Base-by-base conservation (phyloP, 2,329 filamentous ascomycete species). In the Blastomyces gilchristii region DNA sequence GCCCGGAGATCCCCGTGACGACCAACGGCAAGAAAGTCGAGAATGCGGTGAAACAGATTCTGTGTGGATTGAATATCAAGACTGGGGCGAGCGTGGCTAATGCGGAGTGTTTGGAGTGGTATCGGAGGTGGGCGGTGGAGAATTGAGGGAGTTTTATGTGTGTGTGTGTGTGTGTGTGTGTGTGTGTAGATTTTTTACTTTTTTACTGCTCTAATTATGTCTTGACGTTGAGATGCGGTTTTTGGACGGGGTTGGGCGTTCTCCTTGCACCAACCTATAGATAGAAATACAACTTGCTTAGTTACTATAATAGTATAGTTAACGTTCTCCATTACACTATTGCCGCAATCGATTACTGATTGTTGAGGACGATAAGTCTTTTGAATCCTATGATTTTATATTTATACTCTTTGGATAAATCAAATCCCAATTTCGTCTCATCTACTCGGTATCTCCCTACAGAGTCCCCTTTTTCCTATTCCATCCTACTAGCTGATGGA, bases 1-100 rank as follows among this genome's bases (percentile, higher is more conserved):
- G 89, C 66, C 86, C 87, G 0, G 91, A 93, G 47, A 94, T 99
- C 22, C 94, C 93, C 0, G 87, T 92, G 68, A 97, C 94, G 18
- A 87, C 87, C 2, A 99, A 99, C 71, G 93, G 93, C 61, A 99
- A 99, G 80, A 99, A 97, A 86, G 90, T 99, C 64, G 93, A 99
- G 75, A 91, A 95, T 58, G 90, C 91, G 0, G 93, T 97, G 6
- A 97, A 97, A 80, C 92, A 97, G 76, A 97, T 97, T 54, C 78
- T 99, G 1, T 96, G 90, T 37, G 93, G 92, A 0, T 79, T 92
- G 75, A 85, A 90, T 61, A 86, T 97, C 67, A 92, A 91, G 79
- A 94, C 90, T 0, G 91, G 91, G 58, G 91, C 92, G 0, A 95
- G 90, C 71, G 92, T 97, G n/a, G 90, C 91, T 4, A 97, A 97